Evolutionary conservation across 139 green algal genomes (phyloP).

Genomic region (Trebouxia sp.): DNA sequence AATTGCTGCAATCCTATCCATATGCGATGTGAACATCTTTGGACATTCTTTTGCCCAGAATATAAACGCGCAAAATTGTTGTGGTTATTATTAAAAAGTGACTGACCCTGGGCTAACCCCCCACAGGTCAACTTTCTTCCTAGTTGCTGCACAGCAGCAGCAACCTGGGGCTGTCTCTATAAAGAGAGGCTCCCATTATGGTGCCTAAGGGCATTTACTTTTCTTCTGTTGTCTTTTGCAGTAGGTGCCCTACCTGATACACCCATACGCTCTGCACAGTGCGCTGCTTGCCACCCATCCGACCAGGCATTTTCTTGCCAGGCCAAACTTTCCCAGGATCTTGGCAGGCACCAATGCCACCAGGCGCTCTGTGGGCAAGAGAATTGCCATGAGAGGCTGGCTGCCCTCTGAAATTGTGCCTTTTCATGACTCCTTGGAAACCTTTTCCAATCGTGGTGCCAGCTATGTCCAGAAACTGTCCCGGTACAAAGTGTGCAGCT

Average conservation of each 20-base stretch:
- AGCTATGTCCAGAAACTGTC: slow-evolving; percentile 92
- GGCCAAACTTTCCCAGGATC: slow-evolving; percentile 93
- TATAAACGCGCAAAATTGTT: too few species aligned
- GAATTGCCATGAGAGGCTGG: slow-evolving; percentile 90
- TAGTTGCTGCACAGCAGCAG: too few species aligned
- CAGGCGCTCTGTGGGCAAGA: slow-evolving; percentile 64
- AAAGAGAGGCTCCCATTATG: too few species aligned
- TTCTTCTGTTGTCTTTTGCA: too few species aligned
- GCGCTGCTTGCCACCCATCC: slow-evolving; percentile 82
- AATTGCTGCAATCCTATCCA: too few species aligned
- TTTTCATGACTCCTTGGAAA: slow-evolving; percentile 97
- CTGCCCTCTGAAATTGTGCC: slow-evolving; percentile 86
- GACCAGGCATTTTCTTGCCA: slow-evolving; percentile 97
- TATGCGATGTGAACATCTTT: too few species aligned
- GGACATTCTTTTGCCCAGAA: too few species aligned
- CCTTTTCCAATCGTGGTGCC: slow-evolving; percentile 93
- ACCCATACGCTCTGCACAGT: slow-evolving; percentile 78
- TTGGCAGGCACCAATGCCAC: slow-evolving; percentile 42
- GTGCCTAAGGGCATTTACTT: too few species aligned
- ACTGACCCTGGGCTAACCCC: too few species aligned
- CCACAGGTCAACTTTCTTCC: too few species aligned
- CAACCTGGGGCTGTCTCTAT: too few species aligned
- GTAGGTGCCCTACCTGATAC: slow-evolving; percentile 84
- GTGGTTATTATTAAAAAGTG: too few species aligned
- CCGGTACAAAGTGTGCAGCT: slow-evolving; percentile 86